Base-by-base conservation (phyloP, 2,329 filamentous ascomycete species). In the Cladosporium austrohemisphaericum region DNA sequence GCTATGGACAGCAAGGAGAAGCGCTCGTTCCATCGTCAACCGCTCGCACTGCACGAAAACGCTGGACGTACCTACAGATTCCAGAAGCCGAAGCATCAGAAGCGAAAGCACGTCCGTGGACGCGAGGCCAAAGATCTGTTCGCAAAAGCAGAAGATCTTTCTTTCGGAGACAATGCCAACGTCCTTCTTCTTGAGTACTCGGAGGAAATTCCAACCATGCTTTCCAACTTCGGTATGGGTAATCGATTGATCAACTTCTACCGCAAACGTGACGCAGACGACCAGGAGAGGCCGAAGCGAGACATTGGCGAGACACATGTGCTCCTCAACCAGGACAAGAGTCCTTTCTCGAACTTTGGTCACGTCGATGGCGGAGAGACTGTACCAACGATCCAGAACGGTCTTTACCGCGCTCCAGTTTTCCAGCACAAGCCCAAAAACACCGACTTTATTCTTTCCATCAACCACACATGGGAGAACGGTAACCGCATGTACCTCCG, bases 221-320 rank as follows among this genome's bases (percentile, higher is more conserved):
- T 98, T 54, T 96, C 92, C 35, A 96, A 95, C 64, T 95, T 96
- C 62, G 93, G 92, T 57, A 98, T 98, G 93, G 91, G 91, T 45
- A 95, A 86, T 66, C 86, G 90, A 46, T 80, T 98, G 51, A 89
- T 97, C 74, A 97, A 98, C 68, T 98, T 97, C 69, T 96, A 96
- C 65, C 86, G 89, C 31, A 83, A 91, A 52, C 89, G 89, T 61
- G 86, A 89, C 64, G 80, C 71, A 26, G 88, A 94, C 37, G 88
- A 93, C 53, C 80, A 83, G 41, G 78, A 81, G 45, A 79, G 88
- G 1, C 86, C 88, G 1, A 94, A 90, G 72, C 68, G 78, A 52
- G 89, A 95, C 3, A 79, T 98, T 54, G 93, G 93, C 51, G 93
- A 98, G 70, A 87, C 88, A 2, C 85, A 86, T 40, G 84, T 95